Evolutionary conservation across 2,329 filamentous ascomycete species (phyloP), one percentile per base, ranked within the genome.

Genomic region (Ascocoryne sarcoides): DNA sequence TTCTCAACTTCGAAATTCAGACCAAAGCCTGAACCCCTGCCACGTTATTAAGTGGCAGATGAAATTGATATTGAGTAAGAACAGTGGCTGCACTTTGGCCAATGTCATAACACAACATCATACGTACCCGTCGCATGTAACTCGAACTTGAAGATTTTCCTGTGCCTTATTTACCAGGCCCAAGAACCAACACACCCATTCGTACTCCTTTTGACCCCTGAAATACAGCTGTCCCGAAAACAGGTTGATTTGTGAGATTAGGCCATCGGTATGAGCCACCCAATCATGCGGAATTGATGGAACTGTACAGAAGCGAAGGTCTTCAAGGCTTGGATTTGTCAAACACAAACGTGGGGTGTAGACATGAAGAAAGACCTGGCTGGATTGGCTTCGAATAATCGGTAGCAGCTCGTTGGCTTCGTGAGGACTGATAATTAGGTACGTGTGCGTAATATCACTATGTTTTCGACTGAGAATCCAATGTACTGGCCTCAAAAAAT

Each of bases 161-260:
- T 38, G 21, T 9, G 43, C 17, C 2, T 47, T 23, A 17, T 57
- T 64, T 0, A 64, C 57, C 0, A 82, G 51, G 0, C 76, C 71
- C 0, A 84, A 59, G 30, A 67, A 69, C 1, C 62, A 54, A 44
- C 76, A 48, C 3, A 39, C 15, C 12, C 23, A 19, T 9, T n/a
- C 46, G 45, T 85, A 87, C 39, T 83, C 70, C 0, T 60, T 43
- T 32, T 66, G 73, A 0, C 64, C 68, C 0, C 54, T 57, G 8
- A 85, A 62, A 48, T 85, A 86, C 0, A 85, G 64, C 40, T 82
- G 77, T 0, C 82, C 82, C 0, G 82, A 65, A 40, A 87, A 85
- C 0, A 86, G 59, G 32, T 82, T 80, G 0, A 86, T 65, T 41
- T 75, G 65, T 0, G 65, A 59, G 0, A 61, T 55, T 1, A 1